These are phyloP conservation scores for Oryza glumipatula DNA, from an alignment of 176 grass and related monocot genomes.

Conservation along the genomic window DNA sequence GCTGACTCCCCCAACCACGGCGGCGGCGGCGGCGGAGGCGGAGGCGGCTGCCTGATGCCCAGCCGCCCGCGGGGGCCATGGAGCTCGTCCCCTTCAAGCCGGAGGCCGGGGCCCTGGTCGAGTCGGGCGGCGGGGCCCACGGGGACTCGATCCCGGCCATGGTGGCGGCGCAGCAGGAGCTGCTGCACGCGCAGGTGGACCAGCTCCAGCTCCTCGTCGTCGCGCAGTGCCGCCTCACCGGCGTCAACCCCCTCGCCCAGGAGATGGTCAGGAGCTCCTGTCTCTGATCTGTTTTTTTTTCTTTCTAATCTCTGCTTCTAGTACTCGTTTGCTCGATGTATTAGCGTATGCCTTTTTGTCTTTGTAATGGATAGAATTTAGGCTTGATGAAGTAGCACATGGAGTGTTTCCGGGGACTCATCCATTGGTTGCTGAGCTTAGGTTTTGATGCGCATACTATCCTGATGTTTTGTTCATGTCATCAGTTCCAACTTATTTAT, in stretches of 20 bases:
- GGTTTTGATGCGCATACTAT: background rate
- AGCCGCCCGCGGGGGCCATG: conserved; percentile 48
- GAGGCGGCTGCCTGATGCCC: conserved; percentile 41
- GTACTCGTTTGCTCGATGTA: background rate
- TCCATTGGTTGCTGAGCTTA: background rate
- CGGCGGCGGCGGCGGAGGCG: background rate
- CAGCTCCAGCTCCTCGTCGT: conserved; percentile 76
- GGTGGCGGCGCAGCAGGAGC: conserved; percentile 59
- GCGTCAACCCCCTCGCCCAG: conserved; percentile 90
- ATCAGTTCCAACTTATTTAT: background rate
- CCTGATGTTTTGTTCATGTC: background rate
- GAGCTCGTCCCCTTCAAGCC: conserved; percentile 66
- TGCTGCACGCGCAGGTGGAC: conserved; percentile 76
- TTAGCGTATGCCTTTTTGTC: background rate
- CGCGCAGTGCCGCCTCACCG: conserved; percentile 82
- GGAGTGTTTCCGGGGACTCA: background rate
- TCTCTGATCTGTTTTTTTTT: background rate
- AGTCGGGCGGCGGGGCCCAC: conserved; percentile 28
- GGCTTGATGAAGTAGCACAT: conserved; percentile 6
- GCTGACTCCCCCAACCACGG: background rate
- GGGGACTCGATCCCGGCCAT: conserved; percentile 50
- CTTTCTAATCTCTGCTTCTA: background rate
- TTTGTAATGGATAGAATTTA: background rate
- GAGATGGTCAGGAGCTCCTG: conserved; percentile 73
- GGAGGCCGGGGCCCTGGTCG: conserved; percentile 48